Base-by-base conservation (phyloP, 2,329 filamentous ascomycete species). In the Alternaria solani region DNA sequence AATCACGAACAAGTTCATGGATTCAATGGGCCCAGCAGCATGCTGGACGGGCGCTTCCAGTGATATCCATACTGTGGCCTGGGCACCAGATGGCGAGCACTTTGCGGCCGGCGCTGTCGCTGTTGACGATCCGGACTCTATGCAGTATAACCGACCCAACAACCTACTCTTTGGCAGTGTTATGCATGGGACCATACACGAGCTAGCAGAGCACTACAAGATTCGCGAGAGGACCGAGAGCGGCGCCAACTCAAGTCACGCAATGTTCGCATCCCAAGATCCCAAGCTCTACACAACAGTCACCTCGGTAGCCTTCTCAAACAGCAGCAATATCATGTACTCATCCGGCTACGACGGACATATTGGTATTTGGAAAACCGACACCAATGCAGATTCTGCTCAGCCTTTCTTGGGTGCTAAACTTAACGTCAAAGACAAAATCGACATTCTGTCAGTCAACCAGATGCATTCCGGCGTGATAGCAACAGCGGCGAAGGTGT, bases 101-200 rank as follows among this genome's bases (percentile, higher is more conserved):
- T 89, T 89, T 66, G 86, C 84, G 28, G 85, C 83, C 9, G 87
- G 86, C 2, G 84, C 86, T 5, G 83, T 86, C 6, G 83, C 86
- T 30, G 82, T 86, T 5, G 82, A 82, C 4, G 86, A 88, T 64
- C 71, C 79, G 3, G 76, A 82, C 46, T 85, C 82, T n/a, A 85
- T 87, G 82, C 83, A 86, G 41, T 89, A 89, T 68, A 89, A 89
- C 59, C 78, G 84, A 39, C 78, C 81, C 0, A 84, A 86, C 59
- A 89, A 89, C 64, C 75, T 89, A 1, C 68, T 89, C 1, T 71
- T 86, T 36, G 87, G 87, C 1, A 77, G 86, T 61, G 62, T 81
- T 3, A 63, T 69, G 1, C 65, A 67, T 1, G 81, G 79, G 20
- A 68, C 66, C 1, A 69, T 89, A 7, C 75, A 80, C 53, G 87